A percentile compares a stretch with the other conserved stretches of the same genome.
Evolutionary conservation across 495 filamentous ascomycete genomes (phyloP).

Genomic region (Lineolata rhizophorae): DNA sequence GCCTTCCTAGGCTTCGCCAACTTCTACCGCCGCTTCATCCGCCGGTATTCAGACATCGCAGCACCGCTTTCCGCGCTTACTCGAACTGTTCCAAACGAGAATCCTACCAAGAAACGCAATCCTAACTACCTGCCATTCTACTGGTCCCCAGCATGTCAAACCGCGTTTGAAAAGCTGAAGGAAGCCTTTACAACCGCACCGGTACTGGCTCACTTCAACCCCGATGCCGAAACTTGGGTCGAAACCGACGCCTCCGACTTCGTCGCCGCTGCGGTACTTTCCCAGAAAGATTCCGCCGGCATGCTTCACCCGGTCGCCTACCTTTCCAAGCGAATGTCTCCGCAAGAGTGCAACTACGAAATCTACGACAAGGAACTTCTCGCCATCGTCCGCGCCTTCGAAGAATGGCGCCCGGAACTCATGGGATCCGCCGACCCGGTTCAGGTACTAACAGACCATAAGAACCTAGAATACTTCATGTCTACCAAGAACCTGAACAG

Average conservation of each 20-base stretch:
- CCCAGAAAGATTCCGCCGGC: slow-evolving; percentile 10
- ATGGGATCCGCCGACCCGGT: slow-evolving; percentile 6
- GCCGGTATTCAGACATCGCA: slow-evolving; percentile 8
- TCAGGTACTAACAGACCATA: slow-evolving; percentile 15
- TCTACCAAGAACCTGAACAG: slow-evolving; percentile 7
- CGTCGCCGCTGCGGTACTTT: slow-evolving; percentile 9
- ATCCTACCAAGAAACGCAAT: background rate
- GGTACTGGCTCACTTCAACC: slow-evolving; percentile 12
- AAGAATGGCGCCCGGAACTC: slow-evolving; percentile 15
- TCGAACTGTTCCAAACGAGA: no score
- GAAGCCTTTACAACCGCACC: slow-evolving; percentile 20
- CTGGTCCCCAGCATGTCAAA: slow-evolving; percentile 7
- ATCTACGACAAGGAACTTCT: slow-evolving; percentile 21
- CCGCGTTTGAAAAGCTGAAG: slow-evolving; percentile 26
- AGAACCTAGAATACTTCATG: slow-evolving; percentile 16
- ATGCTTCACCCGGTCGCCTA: slow-evolving; percentile 11
- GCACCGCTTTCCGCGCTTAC: slow-evolving; percentile 3
- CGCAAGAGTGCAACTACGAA: slow-evolving; percentile 13
- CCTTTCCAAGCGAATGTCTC: slow-evolving; percentile 12
- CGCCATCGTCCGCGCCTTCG: slow-evolving; percentile 14
- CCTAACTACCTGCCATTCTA: background rate
- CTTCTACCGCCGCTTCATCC: slow-evolving; percentile 18
- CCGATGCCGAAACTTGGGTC: slow-evolving; percentile 5
- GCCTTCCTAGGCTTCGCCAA: slow-evolving; percentile 17
- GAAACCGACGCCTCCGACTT: slow-evolving; percentile 13